Base-by-base conservation (phyloP, 345 rosid genomes). In the Linum usitatissimum region DNA sequence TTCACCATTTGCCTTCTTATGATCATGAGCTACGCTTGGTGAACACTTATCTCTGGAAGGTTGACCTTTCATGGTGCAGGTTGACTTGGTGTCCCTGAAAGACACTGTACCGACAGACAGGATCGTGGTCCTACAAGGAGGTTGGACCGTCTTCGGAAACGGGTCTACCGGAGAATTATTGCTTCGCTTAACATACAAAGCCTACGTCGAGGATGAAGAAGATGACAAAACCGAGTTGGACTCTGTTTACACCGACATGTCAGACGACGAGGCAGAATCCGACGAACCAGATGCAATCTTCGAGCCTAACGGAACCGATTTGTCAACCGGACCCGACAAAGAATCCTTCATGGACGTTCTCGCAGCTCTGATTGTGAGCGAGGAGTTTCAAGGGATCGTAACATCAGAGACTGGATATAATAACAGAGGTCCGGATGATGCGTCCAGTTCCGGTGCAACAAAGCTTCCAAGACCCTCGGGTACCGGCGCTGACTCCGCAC, bases 341-440 rank as follows among this genome's bases (percentile, higher is more conserved):
- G 97, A 93, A 71, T 83, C 97, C 58, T 93, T 93, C 79, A 93
- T 93, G 94, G 86, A 86, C 67, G 95, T 86, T 64, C 76, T 93
- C 57, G 94, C 97, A 38, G 99, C 99, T 75, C 70, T 93, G 68
- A 84, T 93, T 39, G 85, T 83, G 66, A 90, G 97, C 14, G 96
- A 93, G 79, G 99, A 93, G 70, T 93, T 93, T 83, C 96, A 84
- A 74, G 91, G 94, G 74, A 90, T 93, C 66, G 97, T 93, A 68
- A 82, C 99, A 69, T 93, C 94, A 55, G 97, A 87, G 73, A 74
- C 94, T 9, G 88, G 78, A 72, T 79, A 70, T 62, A 64, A 70
- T 62, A 64, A 51, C 78, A 85, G 81, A 78, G n/a, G 57, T 39
- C 60, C 67, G 12, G 81, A 82, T 64, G 83, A 76, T 55, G 70